Base-by-base conservation (phyloP, 2,329 filamentous ascomycete species). In the Westerdykella ornata region DNA sequence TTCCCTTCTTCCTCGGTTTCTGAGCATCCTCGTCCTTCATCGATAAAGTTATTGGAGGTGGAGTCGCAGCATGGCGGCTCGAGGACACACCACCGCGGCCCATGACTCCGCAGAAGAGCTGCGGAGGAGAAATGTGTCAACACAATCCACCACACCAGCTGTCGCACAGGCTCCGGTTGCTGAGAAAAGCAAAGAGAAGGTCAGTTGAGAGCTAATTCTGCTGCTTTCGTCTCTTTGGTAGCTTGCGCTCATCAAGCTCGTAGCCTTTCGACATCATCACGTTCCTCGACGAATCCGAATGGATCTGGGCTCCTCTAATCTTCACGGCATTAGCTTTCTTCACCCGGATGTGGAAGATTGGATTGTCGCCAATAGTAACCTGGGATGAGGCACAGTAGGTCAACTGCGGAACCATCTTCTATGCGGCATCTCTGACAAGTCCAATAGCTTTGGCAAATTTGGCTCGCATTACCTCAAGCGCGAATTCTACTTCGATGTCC, bases 401-500 rank as follows among this genome's bases (percentile, higher is more conserved):
- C 14, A n/a, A 33, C n/a, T 15, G n/a, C n/a, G 78, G 56, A 35
- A 14, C 17, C 26, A 16, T 20, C 14, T 16, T 20, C 17, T 14
- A 18, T 48, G 40, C 49, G 19, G 18, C 41, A 30, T 29, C 18
- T 47, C 59, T 63, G 36, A 66, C 52, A 41, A 14, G n/a, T 19
- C 31, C 4, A 44, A 40, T 58, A 88, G 84, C 68, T 94, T 94
- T 68, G 87, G 87, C 65, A 98, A 98, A 73, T 98, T 98, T 68
- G 92, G 92, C 51, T 97, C 90, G 57, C 90, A 98, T 71, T 98
- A 98, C 69, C 82, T 98, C 64, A 96, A 98, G 69, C 87, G 90
- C 68, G 92, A 98, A 70, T 96, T 97, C 75, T 98, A 98, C 77
- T 98, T 98, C 72, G 87, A 94, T 75, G 85, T 94, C 44, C 87